phyloP scores from a whole-genome alignment of 2,329 filamentous ascomycete genomes.

The Phaeosphaeria sp. region DNA sequence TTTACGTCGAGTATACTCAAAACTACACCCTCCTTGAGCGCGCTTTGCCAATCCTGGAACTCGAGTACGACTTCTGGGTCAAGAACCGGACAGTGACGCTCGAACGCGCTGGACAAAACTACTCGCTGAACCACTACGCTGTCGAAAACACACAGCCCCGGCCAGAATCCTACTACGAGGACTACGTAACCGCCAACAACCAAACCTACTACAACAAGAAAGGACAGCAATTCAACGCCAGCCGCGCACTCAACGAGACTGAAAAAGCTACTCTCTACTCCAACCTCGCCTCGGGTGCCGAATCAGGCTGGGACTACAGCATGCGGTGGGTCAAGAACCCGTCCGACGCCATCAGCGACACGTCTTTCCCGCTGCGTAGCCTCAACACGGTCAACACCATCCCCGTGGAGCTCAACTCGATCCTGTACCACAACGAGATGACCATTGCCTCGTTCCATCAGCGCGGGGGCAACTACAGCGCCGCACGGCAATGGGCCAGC shows the following conservation, averaged over 20 bases:
- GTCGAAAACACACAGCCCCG: slow-evolving; percentile 70
- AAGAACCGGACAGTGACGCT: slow-evolving; percentile 66
- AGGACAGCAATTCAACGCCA: slow-evolving; percentile 65
- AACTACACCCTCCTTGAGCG: slow-evolving; percentile 66
- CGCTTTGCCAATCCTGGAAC: slow-evolving; percentile 67
- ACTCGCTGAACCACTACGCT: slow-evolving; percentile 65
- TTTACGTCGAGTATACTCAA: slow-evolving; percentile 69
- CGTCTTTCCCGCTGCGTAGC: slow-evolving; percentile 70
- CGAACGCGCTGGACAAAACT: slow-evolving; percentile 54
- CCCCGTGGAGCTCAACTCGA: slow-evolving; percentile 72
- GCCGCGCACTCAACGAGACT: slow-evolving; percentile 57
- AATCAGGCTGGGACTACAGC: slow-evolving; percentile 70
- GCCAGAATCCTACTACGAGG: slow-evolving; percentile 71
- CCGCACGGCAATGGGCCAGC: slow-evolving; percentile 57
- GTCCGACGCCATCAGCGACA: slow-evolving; percentile 63
- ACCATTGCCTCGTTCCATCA: slow-evolving; percentile 64
- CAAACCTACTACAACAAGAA: slow-evolving; percentile 65
- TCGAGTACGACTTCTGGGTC: slow-evolving; percentile 69
- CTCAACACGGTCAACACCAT: slow-evolving; percentile 66
- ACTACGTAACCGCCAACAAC: slow-evolving; percentile 71
- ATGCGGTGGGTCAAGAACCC: slow-evolving; percentile 65
- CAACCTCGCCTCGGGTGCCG: slow-evolving; percentile 69
- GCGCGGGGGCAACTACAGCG: slow-evolving; percentile 58
- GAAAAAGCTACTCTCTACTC: slow-evolving; percentile 63
- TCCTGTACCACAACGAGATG: slow-evolving; percentile 70